phyloP scores from a whole-genome alignment of 163 green algal genomes.

The Chlamydomonas reinhardtii region DNA sequence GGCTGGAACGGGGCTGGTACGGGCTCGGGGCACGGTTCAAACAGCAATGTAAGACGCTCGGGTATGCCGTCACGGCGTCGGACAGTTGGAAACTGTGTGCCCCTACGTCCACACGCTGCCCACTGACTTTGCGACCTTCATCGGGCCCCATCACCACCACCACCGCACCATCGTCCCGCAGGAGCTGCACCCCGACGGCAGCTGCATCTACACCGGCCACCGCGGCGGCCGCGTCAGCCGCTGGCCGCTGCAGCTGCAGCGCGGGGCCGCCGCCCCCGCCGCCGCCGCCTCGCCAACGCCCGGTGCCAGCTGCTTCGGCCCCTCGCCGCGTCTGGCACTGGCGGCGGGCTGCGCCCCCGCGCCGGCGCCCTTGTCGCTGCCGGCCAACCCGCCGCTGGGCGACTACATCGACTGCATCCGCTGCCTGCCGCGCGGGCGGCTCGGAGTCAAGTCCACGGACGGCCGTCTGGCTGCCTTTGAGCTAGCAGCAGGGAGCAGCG shows the following conservation, averaged over 20 bases:
- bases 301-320: background rate
- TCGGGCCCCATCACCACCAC: too few relatives aligned
- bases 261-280: background rate
- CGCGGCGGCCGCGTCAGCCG: conserved; percentile 33
- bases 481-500: background rate
- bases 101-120: too few relatives aligned
- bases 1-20: too few relatives aligned
- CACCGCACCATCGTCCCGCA: background rate
- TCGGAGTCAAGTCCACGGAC: conserved; percentile 38
- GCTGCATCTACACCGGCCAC: conserved; percentile 38
- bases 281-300: background rate
- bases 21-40: too few relatives aligned
- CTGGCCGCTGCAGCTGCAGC: conserved; percentile 30
- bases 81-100: too few relatives aligned
- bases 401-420: conserved; percentile 30
- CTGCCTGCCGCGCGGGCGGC: background rate
- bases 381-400: background rate
- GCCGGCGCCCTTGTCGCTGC: background rate
- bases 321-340: background rate
- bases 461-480: conserved; percentile 21
- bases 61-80: too few relatives aligned
- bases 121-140: too few relatives aligned
- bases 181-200: conserved; percentile 26
- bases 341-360: background rate
- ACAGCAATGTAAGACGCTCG: too few relatives aligned